Percentiles rank a stretch among this genome's conserved stretches.
Conservation (phyloP, 257 asterid genomes). For the Nicotiana sylvestris region DNA sequence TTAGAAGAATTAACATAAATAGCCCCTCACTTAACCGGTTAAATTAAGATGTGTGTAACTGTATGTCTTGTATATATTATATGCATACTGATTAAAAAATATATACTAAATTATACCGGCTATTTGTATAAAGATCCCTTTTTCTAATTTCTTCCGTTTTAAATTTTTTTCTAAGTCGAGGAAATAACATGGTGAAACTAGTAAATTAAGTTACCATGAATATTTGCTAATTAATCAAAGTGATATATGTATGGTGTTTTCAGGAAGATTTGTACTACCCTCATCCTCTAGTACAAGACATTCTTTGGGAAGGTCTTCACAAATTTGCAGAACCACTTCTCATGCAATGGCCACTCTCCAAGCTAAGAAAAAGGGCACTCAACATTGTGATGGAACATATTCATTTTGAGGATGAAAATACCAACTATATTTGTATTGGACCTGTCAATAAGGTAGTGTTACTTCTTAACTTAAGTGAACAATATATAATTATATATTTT, state of each 20-base stretch:
- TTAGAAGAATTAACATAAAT: too few species aligned
- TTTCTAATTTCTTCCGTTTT: too few species aligned
- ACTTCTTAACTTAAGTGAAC: background rate
- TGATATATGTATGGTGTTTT: constrained; percentile 2
- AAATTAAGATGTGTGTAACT: too few species aligned
- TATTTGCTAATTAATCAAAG: background rate
- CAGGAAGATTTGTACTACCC: constrained; percentile 79
- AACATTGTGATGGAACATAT: constrained; percentile 39
- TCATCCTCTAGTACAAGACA: constrained; percentile 57
- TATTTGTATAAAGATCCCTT: too few species aligned
- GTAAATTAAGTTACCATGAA: too few species aligned
- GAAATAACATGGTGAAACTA: background rate
- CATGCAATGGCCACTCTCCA: constrained; percentile 55
- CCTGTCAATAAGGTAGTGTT: constrained; percentile 56
- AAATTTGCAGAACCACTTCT: constrained; percentile 57
- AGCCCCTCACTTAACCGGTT: too few species aligned
- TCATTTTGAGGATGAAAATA: constrained; percentile 52
- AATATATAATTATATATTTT: too few species aligned
- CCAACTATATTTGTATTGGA: constrained; percentile 54
- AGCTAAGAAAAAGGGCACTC: constrained; percentile 48
- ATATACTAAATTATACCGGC: too few species aligned
- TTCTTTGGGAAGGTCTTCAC: constrained; percentile 56
- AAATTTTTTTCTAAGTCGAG: too few species aligned
- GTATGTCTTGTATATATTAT: too few species aligned
- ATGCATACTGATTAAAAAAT: too few species aligned